Base-by-base conservation (phyloP, 805 yeast genomes). In the Kazachstania martiniae region DNA sequence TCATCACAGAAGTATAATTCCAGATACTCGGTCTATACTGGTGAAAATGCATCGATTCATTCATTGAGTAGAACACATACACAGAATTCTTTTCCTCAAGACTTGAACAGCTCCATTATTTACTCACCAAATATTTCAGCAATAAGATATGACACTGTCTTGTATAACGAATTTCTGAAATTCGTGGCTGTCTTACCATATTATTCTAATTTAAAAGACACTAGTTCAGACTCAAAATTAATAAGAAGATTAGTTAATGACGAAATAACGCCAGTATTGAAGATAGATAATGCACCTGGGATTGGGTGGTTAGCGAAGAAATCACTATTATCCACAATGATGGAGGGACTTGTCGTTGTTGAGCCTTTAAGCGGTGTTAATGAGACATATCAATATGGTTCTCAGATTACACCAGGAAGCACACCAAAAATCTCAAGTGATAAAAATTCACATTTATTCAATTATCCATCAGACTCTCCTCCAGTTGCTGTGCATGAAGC, bases 311-410 rank as follows among this genome's bases (percentile, higher is more conserved):
- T 77, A 35, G 72, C 65, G 31, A 68, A 72, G 39, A 66, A 81
- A 35, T 59, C 74, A 9, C 67, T 87, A 34, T 63, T 86, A 65
- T 56, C 65, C 28, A 68, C 77, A 12, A 65, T 89, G 40, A 69
- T 81, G 21, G 95, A 86, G 32, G 93, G 93, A 3, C 67, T 79
- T 27, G 85, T 84, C 5, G 66, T 74, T 3, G 76, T 89, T 25
- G 94, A 86, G 56, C 98, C 98, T 0, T 70, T 87, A 7, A 73
- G 84, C 32, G 87, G 89, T 0, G 68, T 79, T 25, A 86, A 87
- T 47, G 93, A 82, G 53, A 70, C 73, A 1, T 79, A 78, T 59
- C 72, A 75, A 44, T 38, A 53, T 17, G 56, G 54, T 3, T 34
- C 44, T 22, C 38, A 43, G 3, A 35, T 45, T 5, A 24, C 13